Conservation (phyloP, 2,329 filamentous ascomycete genomes). For the Hymenoscyphus occultus region DNA sequence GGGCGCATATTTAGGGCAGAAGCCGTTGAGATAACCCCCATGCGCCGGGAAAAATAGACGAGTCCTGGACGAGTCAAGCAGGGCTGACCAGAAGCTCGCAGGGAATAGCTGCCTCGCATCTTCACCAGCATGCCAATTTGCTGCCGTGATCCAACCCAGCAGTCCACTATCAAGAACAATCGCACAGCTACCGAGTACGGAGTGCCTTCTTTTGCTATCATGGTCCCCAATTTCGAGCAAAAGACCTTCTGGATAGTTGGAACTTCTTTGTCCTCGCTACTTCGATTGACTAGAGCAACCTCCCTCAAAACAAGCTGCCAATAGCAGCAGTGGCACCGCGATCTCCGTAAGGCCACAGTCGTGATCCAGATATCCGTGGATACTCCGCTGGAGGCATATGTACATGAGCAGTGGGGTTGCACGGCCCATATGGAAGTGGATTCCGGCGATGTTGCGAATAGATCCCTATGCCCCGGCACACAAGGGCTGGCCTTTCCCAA, state of each 20-base stretch:
- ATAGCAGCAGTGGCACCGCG: not conserved
- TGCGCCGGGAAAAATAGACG: not conserved
- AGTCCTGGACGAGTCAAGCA: not conserved
- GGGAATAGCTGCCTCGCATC: slow-evolving; percentile 1
- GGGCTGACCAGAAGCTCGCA: not conserved
- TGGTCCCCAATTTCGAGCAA: not conserved
- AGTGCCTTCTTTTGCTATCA: not conserved
- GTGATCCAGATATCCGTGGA: not conserved
- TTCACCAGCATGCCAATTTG: not conserved
- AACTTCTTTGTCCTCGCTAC: not conserved
- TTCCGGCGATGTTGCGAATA: not conserved
- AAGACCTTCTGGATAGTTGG: not conserved
- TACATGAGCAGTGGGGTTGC: not conserved
- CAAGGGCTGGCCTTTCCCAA: not conserved
- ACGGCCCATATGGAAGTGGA: not conserved
- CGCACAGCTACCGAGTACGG: not conserved
- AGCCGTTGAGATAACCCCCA: not conserved
- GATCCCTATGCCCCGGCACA: not conserved
- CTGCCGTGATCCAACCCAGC: slow-evolving; percentile 1
- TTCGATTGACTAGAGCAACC: not conserved
- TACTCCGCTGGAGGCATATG: not conserved
- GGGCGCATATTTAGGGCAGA: slow-evolving; percentile 17
- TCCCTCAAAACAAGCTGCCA: not conserved
- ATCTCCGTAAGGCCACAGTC: not conserved
- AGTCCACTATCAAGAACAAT: not conserved